phyloP scores from a whole-genome alignment of 352 stramenopile genomes.

The Aphanomyces cochlioides region DNA sequence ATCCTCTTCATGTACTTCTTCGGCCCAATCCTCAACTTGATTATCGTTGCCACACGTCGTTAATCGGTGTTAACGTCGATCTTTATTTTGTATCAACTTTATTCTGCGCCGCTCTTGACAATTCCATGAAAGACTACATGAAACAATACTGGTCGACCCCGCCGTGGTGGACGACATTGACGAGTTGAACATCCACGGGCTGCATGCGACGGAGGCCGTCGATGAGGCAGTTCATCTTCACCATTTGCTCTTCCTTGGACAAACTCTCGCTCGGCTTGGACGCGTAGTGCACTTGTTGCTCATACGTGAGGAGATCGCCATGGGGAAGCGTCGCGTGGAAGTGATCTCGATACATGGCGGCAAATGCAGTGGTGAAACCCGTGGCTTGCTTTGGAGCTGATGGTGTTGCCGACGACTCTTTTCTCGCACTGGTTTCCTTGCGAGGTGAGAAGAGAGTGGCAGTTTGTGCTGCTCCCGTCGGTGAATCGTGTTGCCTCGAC shows the following conservation, averaged over 20 bases:
- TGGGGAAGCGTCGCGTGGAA: slow-evolving; percentile 29
- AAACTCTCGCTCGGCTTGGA: slow-evolving; percentile 10
- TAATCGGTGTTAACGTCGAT: no score
- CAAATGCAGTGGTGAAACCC: slow-evolving; percentile 22
- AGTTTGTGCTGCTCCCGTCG: background rate
- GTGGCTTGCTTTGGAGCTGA: background rate
- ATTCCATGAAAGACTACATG: background rate
- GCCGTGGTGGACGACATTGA: slow-evolving; percentile 5
- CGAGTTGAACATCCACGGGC: slow-evolving; percentile 15
- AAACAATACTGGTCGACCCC: slow-evolving; percentile 23
- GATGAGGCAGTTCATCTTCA: slow-evolving; percentile 24
- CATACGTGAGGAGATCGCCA: slow-evolving; percentile 28
- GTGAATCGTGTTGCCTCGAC: background rate
- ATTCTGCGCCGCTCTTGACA: no score
- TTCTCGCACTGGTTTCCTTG: no score
- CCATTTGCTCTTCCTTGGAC: slow-evolving; percentile 17
- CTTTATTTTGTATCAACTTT: no score
- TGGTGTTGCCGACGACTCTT: background rate
- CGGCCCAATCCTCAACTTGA: slow-evolving; percentile 78
- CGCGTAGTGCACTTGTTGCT: slow-evolving; percentile 27
- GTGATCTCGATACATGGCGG: slow-evolving; percentile 17
- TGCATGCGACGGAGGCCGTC: slow-evolving; percentile 11
- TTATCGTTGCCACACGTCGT: slow-evolving; percentile 44
- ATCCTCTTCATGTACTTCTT: slow-evolving; percentile 86
- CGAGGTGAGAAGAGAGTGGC: background rate